Conservation (phyloP, 257 asterid species). For the Perilla frutescens region DNA sequence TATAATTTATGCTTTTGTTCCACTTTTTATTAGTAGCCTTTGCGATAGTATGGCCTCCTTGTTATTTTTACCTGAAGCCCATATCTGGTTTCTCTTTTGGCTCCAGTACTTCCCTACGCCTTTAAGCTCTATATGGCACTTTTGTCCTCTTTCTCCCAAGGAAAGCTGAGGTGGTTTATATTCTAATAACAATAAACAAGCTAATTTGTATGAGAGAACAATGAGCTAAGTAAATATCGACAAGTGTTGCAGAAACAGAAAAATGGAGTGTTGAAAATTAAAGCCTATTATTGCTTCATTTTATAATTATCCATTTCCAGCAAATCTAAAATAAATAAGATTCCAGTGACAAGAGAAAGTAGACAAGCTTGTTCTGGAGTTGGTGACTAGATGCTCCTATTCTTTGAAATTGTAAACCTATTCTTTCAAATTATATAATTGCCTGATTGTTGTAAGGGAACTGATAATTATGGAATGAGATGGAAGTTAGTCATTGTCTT, state of each 20-base stretch:
- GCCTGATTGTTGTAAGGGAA: too few relatives aligned
- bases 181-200: too few relatives aligned
- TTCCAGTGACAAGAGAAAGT: neutral
- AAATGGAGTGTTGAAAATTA: neutral
- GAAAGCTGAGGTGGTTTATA: too few relatives aligned
- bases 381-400: neutral
- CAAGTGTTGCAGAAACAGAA: neutral
- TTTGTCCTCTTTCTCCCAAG: neutral
- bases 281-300: neutral
- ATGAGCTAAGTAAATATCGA: neutral
- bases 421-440: too few relatives aligned
- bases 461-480: neutral
- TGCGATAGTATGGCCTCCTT: neutral
- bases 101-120: neutral
- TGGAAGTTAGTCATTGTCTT: neutral
- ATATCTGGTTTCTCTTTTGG: neutral
- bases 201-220: too few relatives aligned
- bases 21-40: constrained; percentile 7
- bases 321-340: neutral
- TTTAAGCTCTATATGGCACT: neutral
- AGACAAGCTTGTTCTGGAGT: neutral
- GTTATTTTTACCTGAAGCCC: constrained; percentile 16
- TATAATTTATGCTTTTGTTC: constrained; percentile 1
- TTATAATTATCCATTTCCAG: neutral
- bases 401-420: neutral